phyloP scores from a whole-genome alignment of 352 stramenopile genomes.

The Pythium aquatile region DNA sequence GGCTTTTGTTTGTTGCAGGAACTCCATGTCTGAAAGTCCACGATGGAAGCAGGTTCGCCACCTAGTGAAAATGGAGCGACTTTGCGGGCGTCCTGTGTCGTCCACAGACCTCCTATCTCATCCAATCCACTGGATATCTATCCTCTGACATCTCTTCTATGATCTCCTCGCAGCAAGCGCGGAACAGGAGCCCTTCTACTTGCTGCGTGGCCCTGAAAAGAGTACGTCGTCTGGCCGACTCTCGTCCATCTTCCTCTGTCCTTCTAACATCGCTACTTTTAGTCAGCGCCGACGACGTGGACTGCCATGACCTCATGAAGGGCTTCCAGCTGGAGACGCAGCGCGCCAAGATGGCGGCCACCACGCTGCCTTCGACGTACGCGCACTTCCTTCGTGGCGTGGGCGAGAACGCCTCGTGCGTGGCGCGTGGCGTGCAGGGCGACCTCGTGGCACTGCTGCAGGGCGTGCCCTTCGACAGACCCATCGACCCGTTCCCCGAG shows the following conservation, averaged over 20 bases:
- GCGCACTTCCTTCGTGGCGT: constrained; percentile 71
- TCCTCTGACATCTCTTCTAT: neutral
- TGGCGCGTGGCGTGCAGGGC: constrained; percentile 37
- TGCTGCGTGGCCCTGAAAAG: constrained; percentile 54
- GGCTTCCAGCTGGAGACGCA: constrained; percentile 68
- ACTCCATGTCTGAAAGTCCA: constrained; percentile 6
- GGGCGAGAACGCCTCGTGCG: constrained; percentile 39
- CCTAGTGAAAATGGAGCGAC: neutral
- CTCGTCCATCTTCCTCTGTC: neutral
- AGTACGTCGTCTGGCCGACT: constrained; percentile 33
- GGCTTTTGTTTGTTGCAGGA: too few species aligned
- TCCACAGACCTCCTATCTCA: neutral
- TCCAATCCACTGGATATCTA: neutral
- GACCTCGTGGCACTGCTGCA: constrained; percentile 61
- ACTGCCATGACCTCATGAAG: constrained; percentile 60
- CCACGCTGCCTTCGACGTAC: constrained; percentile 63
- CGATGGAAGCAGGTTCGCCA: constrained; percentile 17
- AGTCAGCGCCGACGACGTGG: constrained; percentile 64
- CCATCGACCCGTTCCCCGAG: constrained; percentile 72
- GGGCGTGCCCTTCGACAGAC: constrained; percentile 74
- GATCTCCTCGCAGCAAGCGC: constrained; percentile 23
- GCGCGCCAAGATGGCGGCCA: constrained; percentile 55
- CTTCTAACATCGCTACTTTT: neutral
- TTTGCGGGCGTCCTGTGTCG: neutral
- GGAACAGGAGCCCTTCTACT: constrained; percentile 52